Base-by-base conservation (phyloP, 768 basidiomycete species). In the Boletus tomentosulus region DNA sequence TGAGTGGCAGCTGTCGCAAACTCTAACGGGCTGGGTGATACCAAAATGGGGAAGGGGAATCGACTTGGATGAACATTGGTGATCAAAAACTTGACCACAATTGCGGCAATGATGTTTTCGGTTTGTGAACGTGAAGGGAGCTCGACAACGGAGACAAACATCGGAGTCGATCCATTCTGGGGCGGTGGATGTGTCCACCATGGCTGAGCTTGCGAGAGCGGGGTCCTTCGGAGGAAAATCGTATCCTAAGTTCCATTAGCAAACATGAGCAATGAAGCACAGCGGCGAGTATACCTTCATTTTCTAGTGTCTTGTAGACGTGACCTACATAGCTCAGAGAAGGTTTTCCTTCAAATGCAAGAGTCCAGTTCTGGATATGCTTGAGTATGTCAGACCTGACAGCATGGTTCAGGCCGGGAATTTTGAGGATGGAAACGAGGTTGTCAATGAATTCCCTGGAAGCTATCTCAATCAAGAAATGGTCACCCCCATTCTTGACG, bases 81-180 rank as follows among this genome's bases (percentile, higher is more conserved):
- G 92, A 71, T 98, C 96, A 65, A 97, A 98, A 13, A 98, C 93
- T 66, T 88, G 86, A 8, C 97, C 97, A 71, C 97, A 99, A 69
- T 98, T 98, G 13, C 97, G 84, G 67, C 97, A 99, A 65, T 99
- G 97, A 63, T 99, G 97, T 67, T 98, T 98, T 48, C 97, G 82
- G 67, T 98, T 98, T 30, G 94, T 97, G 67, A 98, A 94, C 0
- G 86, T 83, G 71, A 99, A 99, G 0, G 91, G 69, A 0, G 89
- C 86, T 16, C 97, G 83, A 70, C 97, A 99, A 19, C 93, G 84
- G 54, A 96, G 82, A 68, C 97, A 99, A 15, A 94, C 83, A 44
- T 97, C 92, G 0, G 93, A 93, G 67, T 98, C 96, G 42, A 92
- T 88, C 97, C 97, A 99, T 66, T 96, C 91, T 2, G 97, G 97